These are phyloP conservation scores for Pyracantha coccinea DNA, from an alignment of 331 rosid genomes.

Conservation along the genomic window DNA sequence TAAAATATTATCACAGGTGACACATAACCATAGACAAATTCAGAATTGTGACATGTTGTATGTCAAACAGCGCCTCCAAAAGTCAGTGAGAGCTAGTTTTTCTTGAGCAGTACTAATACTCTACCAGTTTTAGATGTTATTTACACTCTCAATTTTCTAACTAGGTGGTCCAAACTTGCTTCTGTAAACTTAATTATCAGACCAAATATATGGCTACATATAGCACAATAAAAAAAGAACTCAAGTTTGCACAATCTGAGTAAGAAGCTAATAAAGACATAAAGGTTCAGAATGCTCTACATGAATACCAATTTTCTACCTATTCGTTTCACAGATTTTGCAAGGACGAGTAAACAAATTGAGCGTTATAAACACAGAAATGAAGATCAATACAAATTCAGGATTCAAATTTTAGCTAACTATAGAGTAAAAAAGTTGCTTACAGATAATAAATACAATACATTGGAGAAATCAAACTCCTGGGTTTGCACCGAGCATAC, in stretches of 20 bases:
- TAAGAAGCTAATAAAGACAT: neutral
- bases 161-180: neutral
- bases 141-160: neutral
- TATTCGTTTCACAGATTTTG: neutral
- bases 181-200: neutral
- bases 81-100: neutral
- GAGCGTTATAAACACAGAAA: neutral
- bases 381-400: neutral
- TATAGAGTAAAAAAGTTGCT: conserved; percentile 42
- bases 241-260: neutral
- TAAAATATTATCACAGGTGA: neutral
- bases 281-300: neutral
- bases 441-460: conserved; percentile 55
- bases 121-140: neutral
- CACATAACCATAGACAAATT: neutral
- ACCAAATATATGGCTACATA: neutral
- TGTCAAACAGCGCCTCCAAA: neutral
- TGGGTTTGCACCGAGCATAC: conserved; percentile 98
- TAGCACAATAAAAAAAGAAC: neutral
- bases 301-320: neutral
- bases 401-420: neutral
- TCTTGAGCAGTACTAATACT: neutral
- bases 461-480: conserved; percentile 87
- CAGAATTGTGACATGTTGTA: neutral
- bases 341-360: neutral